A percentile compares a stretch with the other conserved stretches of the same genome.
Conservation (phyloP, 345 rosid species). For the Corchorus capsularis region DNA sequence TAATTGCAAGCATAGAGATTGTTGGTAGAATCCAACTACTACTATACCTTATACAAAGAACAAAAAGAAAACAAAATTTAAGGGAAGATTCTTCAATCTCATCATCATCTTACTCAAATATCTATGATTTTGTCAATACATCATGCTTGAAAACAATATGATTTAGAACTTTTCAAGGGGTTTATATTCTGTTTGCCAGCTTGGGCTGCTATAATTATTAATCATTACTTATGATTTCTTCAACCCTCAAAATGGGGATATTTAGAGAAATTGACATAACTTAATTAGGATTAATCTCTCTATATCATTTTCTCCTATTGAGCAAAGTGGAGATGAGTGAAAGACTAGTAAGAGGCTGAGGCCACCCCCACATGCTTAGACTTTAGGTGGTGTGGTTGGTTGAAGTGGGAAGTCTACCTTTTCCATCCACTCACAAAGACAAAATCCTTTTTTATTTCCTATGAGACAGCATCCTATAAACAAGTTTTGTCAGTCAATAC, state of each 20-base stretch:
- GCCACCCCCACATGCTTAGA: background rate
- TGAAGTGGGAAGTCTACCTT: conserved; percentile 4
- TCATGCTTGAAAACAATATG: too few species aligned
- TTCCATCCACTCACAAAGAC: background rate
- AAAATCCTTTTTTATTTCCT: background rate
- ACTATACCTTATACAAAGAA: background rate
- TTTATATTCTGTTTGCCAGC: too few species aligned
- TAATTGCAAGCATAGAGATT: background rate
- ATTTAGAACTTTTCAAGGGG: too few species aligned
- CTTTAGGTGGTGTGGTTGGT: conserved; percentile 2
- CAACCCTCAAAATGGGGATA: background rate
- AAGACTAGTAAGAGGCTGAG: background rate
- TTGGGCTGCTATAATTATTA: background rate
- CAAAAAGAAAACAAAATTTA: background rate
- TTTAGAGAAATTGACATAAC: background rate
- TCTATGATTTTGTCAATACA: too few species aligned
- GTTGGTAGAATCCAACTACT: background rate
- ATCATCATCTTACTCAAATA: background rate
- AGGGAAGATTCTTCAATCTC: background rate
- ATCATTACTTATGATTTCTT: background rate
- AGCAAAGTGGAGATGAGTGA: background rate
- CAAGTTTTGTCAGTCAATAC: background rate
- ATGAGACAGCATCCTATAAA: background rate
- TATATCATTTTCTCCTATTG: background rate
- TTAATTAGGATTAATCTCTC: background rate